Conservation (phyloP, 768 basidiomycete genomes). For the Lentinula guzmanii region DNA sequence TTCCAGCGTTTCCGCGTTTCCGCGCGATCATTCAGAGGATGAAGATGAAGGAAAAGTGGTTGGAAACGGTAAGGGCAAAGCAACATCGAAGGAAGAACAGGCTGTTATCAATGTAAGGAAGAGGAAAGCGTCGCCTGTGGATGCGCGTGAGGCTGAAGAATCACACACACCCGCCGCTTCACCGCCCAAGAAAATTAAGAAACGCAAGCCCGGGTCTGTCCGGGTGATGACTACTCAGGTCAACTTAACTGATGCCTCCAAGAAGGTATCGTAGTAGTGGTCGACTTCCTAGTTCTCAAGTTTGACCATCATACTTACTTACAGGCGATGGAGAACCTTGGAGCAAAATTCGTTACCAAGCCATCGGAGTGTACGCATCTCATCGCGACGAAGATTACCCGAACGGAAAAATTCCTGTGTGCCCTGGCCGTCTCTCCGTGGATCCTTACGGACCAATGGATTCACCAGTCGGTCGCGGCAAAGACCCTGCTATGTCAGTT, state of each 20-base stretch:
- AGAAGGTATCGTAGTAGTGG: constrained; percentile 40
- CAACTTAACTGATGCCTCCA: constrained; percentile 45
- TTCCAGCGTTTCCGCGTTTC: constrained; percentile 14
- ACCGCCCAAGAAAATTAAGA: neutral
- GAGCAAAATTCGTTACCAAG: constrained; percentile 56
- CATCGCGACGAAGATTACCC: constrained; percentile 57
- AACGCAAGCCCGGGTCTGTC: constrained; percentile 18
- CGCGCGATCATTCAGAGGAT: constrained; percentile 24
- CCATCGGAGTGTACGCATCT: constrained; percentile 76
- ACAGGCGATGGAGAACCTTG: constrained; percentile 60
- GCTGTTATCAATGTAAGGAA: constrained; percentile 5
- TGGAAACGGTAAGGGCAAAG: constrained; percentile 2
- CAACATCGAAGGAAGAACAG: neutral
- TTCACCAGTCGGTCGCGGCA: constrained; percentile 47
- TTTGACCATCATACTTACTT: neutral
- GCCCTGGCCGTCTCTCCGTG: constrained; percentile 60
- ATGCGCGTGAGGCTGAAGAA: neutral
- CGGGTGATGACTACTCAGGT: constrained; percentile 69
- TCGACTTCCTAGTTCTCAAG: neutral
- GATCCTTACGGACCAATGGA: constrained; percentile 68
- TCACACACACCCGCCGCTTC: neutral
- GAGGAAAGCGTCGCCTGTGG: neutral
- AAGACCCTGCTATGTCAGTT: constrained; percentile 60
- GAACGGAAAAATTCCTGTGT: constrained; percentile 86
- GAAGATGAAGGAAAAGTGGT: constrained; percentile 12